Percentiles rank a stretch among this genome's conserved stretches.
Conservation (phyloP, 257 asterid species). For the Hygrophila difformis region DNA sequence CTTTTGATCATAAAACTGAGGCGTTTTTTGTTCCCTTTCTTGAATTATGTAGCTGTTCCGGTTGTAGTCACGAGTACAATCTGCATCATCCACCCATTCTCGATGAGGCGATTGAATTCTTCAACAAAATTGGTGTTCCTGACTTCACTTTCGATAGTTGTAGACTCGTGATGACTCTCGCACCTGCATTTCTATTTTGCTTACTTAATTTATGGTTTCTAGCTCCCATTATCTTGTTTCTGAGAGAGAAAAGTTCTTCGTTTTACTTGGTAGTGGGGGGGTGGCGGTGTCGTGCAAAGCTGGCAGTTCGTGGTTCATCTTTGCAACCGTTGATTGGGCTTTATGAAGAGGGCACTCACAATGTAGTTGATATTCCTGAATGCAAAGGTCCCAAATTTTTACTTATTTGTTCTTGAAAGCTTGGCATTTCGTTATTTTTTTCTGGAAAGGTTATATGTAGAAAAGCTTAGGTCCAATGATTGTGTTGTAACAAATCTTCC, state of each 20-base stretch:
- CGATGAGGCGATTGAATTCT: conserved; percentile 52
- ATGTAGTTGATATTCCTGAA: conserved; percentile 78
- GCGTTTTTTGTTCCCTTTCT: neutral
- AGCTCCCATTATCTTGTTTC: conserved; percentile 4
- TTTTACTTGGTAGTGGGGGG: conserved; percentile 68
- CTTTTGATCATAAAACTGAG: neutral
- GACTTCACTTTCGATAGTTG: conserved; percentile 69
- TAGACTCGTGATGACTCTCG: conserved; percentile 91
- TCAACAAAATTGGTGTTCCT: conserved; percentile 48
- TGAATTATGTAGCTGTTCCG: conserved; percentile 78
- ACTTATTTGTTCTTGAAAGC: neutral
- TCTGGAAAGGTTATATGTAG: too few species aligned
- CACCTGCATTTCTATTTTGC: too few species aligned
- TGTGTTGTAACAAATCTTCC: conserved; percentile 2
- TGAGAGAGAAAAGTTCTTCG: neutral
- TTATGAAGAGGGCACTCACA: conserved; percentile 81
- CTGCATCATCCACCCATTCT: conserved; percentile 67
- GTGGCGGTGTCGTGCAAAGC: conserved; percentile 98
- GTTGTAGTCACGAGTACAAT: conserved; percentile 78
- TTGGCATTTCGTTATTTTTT: too few species aligned
- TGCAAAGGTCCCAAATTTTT: conserved; percentile 51
- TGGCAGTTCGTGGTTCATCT: conserved; percentile 74
- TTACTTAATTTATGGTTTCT: neutral
- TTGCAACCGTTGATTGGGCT: conserved; percentile 75
- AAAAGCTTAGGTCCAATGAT: too few species aligned